Base-by-base conservation (phyloP, 1,284 basidiomycete species). In the Inonotus hispidus region DNA sequence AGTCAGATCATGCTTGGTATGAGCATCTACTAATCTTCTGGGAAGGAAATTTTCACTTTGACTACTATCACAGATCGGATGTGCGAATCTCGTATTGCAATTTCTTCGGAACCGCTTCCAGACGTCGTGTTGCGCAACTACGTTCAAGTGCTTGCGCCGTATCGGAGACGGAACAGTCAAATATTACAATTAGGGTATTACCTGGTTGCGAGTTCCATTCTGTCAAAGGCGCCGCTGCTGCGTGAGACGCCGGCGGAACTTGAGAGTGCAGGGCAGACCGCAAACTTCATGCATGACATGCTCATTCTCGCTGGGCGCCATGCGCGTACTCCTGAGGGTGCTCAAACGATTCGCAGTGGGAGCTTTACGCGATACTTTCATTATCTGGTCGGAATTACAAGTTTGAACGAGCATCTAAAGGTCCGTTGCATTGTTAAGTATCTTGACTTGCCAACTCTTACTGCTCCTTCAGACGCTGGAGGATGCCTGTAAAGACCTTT, bases 221-320 rank as follows among this genome's bases (percentile, higher is more conserved):
- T 66, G 13, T 64, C 66, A 25, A 73, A 74, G 60, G 63, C 65
- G 8, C 72, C 71, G 1, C 68, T 74, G 7, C 66, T 71, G 16
- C 66, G 68, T 16, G 71, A 72, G 23, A 66, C 70, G 4, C 71
- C 70, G 2, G 59, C 63, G 5, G 63, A 65, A 19, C 52, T 65
- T 16, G 58, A 63, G 21, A 52, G 60, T 3, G 58, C 62, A 1
- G 63, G 57, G 16, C 39, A 64, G 45, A 32, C 65, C 4, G 59
- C 64, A 2, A 63, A 68, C 38, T 65, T 72, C 54, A 60, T 71
- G 35, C 70, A 72, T 62, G 72, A 73, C 54, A 70, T 71, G 4
- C 59, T 72, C 32, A 63, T 72, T 3, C 65, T 73, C 3, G 67
- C 67, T 2, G 53, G 65, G 1, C 58, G 68, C 16, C 64, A 71